Evolutionary conservation across 2,329 filamentous ascomycete genomes (phyloP).

Genomic region (Lachnellula arida): DNA sequence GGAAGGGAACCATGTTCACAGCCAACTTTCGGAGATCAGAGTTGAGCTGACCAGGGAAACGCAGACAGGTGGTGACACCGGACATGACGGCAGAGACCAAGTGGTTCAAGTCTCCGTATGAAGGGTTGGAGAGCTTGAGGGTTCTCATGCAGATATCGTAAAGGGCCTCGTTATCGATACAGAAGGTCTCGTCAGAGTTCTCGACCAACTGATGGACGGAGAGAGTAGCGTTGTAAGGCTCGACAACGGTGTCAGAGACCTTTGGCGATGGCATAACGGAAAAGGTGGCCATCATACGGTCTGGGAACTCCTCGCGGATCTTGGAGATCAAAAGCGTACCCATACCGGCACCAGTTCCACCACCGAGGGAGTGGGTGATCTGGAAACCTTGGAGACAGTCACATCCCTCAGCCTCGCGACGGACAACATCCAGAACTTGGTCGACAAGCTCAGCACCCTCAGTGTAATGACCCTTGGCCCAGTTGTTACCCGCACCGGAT

Average conservation of each 20-base stretch:
- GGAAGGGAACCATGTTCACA: slow-evolving; percentile 99
- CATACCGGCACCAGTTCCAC: slow-evolving; percentile 99
- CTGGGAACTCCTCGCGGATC: slow-evolving; percentile 99
- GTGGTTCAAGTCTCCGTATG: slow-evolving; percentile 99
- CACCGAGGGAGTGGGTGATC: slow-evolving; percentile 99
- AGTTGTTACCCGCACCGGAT: slow-evolving; percentile 99
- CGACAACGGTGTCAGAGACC: slow-evolving; percentile 98
- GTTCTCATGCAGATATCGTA: slow-evolving; percentile 99
- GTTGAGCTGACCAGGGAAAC: slow-evolving; percentile 99
- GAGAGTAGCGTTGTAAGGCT: slow-evolving; percentile 99
- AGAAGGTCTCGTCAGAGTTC: slow-evolving; percentile 99
- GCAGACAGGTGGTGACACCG: slow-evolving; percentile 95
- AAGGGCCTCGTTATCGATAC: slow-evolving; percentile 99
- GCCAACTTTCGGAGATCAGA: slow-evolving; percentile 99
- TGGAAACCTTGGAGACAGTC: slow-evolving; percentile 99
- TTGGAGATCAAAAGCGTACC: slow-evolving; percentile 99
- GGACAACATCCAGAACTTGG: slow-evolving; percentile 96
- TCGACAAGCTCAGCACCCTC: slow-evolving; percentile 99
- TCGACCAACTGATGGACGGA: slow-evolving; percentile 98
- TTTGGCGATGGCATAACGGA: slow-evolving; percentile 98
- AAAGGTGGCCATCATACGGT: slow-evolving; percentile 99
- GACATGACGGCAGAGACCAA: slow-evolving; percentile 99
- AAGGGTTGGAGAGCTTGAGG: slow-evolving; percentile 96
- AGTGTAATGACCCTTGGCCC: slow-evolving; percentile 99
- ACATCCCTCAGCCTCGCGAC: slow-evolving; percentile 96